Evolutionary conservation across 2,329 filamentous ascomycete genomes (phyloP), one percentile per base, ranked within the genome.

Genomic region (Lasiodiplodia sp.): DNA sequence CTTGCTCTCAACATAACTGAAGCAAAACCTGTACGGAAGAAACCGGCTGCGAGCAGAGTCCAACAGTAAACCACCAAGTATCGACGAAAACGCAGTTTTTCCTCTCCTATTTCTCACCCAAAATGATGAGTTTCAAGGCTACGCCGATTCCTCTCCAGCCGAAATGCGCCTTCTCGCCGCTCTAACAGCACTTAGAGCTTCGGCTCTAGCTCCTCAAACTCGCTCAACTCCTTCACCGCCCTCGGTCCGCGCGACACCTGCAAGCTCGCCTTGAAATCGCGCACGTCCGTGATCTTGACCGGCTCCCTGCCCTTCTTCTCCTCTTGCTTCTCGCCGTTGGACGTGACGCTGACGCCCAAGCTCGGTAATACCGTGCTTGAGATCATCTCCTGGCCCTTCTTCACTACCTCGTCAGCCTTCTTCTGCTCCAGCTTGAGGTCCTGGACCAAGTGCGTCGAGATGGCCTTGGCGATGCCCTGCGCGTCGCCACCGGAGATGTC

Each of bases 131-230:
- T 14, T 11, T 10, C n/a, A 44, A 53, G 3, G 58, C 40, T 25
- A 16, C 10, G 5, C 12, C 28, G 23, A 16, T 21, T 28, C 25
- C 34, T 21, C 4, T 23, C n/a, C 18, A 64, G 28, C 44, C 16
- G 34, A 28, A 14, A 31, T 31, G 31, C 37, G 51, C 23, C 12
- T 18, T 6, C 12, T 16, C 18, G 21, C 23, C 7, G 5, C 28
- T 28, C 28, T 28, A 28, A 28, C 31, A 34, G 31, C 18, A 18
- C 47, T 86, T 79, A 95, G 68, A 97, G 85, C 83, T 97, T 97
- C 16, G 92, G 83, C 71, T 92, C 93, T 69, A 90, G 84, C 69
- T 97, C 95, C 78, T 97, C 92, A 79, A 95, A 98, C 75, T 94
- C 92, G 70, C 86, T 91, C 68, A 98, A 79, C 72, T 96, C 91